phyloP scores from a whole-genome alignment of 108 stramenopile species.

The Discostella stelligeroides region DNA sequence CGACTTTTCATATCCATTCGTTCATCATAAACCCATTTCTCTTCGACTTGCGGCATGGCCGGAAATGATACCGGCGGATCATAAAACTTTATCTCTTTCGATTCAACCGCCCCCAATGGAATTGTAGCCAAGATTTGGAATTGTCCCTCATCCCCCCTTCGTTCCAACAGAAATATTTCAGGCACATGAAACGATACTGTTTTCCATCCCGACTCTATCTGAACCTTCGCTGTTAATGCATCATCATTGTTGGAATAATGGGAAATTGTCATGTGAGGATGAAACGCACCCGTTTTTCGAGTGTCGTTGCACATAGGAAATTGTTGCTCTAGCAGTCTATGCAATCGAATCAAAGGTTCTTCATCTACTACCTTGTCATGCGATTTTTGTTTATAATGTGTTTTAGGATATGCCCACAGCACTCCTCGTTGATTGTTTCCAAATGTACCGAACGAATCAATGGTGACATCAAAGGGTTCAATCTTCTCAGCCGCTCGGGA shows the following conservation, averaged over 20 bases:
- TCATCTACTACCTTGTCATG: constrained; percentile 30
- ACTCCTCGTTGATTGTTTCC: constrained; percentile 74
- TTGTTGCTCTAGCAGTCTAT: constrained; percentile 50
- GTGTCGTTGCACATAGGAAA: constrained; percentile 73
- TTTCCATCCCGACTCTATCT: constrained; percentile 52
- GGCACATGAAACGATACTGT: constrained; percentile 53
- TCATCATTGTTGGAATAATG: constrained; percentile 61
- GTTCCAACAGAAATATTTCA: constrained; percentile 68
- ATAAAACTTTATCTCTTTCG: constrained; percentile 29
- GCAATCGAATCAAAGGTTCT: constrained; percentile 56
- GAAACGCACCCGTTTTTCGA: constrained; percentile 53
- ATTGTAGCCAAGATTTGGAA: constrained; percentile 66
- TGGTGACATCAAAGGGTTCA: constrained; percentile 59
- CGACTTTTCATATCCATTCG: constrained; percentile 67
- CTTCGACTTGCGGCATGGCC: constrained; percentile 71
- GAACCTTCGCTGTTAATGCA: constrained; percentile 56
- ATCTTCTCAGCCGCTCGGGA: constrained; percentile 43
- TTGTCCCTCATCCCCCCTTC: constrained; percentile 76
- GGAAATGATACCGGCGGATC: constrained; percentile 63
- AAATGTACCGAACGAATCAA: constrained; percentile 74
- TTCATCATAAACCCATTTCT: constrained; percentile 75
- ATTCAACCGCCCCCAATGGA: constrained; percentile 36
- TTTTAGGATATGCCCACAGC: constrained; percentile 71
- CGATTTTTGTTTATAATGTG: constrained; percentile 16
- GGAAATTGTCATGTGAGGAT: constrained; percentile 81